Conservation (phyloP, 2,329 filamentous ascomycete genomes). For the Aspergillus spinulosporus region DNA sequence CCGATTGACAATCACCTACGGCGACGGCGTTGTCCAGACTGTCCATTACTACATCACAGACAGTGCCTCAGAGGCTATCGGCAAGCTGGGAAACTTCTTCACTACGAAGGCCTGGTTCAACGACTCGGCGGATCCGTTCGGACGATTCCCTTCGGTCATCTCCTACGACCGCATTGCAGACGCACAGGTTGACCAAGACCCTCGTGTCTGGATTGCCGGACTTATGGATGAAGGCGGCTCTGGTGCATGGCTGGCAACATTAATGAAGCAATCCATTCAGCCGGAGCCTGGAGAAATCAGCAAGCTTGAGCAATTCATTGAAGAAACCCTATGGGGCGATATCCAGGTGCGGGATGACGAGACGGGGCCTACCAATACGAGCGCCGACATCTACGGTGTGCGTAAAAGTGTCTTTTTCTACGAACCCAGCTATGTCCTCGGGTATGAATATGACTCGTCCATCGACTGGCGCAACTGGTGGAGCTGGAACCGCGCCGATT, state of each 20-base stretch:
- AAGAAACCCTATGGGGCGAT: conserved; percentile 52
- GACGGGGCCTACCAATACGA: background rate
- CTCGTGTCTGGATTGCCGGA: conserved; percentile 60
- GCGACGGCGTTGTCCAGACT: conserved; percentile 51
- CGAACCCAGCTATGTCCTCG: conserved; percentile 42
- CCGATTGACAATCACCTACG: conserved; percentile 51
- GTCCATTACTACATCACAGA: conserved; percentile 60
- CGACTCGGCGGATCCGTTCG: conserved; percentile 55
- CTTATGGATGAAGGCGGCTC: conserved; percentile 62
- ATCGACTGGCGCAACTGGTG: conserved; percentile 49
- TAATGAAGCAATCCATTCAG: conserved; percentile 56
- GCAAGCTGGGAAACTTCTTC: conserved; percentile 55
- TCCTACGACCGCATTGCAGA: conserved; percentile 51
- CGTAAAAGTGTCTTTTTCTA: conserved; percentile 61
- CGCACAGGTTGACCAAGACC: conserved; percentile 45
- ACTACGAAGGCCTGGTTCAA: conserved; percentile 56
- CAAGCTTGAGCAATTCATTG: conserved; percentile 57
- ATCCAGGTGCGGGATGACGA: conserved; percentile 45
- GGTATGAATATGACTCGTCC: conserved; percentile 47
- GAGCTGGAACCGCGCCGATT: conserved; percentile 52
- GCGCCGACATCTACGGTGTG: conserved; percentile 44
- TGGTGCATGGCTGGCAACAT: conserved; percentile 56
- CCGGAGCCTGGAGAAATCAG: conserved; percentile 52
- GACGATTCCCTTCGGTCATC: conserved; percentile 57
- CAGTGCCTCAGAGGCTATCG: conserved; percentile 45